Evolutionary conservation across 164 flowering plant species (phyloP).

Genomic region (Berberis thunbergii): DNA sequence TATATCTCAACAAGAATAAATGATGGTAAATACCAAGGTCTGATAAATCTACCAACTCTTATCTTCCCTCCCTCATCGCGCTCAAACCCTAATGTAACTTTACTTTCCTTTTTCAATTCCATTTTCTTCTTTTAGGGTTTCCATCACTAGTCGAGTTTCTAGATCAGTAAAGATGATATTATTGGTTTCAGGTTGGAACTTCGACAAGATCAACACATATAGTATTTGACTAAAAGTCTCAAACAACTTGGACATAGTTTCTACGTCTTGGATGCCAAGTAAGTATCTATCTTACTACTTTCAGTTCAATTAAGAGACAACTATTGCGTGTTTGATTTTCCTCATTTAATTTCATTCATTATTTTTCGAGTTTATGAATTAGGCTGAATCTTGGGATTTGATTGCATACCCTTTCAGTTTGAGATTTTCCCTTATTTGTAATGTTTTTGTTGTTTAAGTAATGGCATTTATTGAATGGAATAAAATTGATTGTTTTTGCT

Average conservation of each 20-base stretch:
- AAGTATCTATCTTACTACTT: too few relatives aligned
- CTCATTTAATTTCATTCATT: too few relatives aligned
- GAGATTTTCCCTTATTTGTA: too few relatives aligned
- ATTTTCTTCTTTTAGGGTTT: background rate
- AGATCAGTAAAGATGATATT: too few relatives aligned
- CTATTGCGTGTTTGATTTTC: too few relatives aligned
- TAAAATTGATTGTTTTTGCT: too few relatives aligned
- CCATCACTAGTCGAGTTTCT: background rate
- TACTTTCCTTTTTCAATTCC: background rate
- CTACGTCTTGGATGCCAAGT: conserved; percentile 73
- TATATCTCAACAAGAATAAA: conserved; percentile 37
- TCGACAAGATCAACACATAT: conserved; percentile 51
- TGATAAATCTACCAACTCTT: conserved; percentile 27
- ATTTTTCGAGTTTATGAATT: too few relatives aligned
- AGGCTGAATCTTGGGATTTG: too few relatives aligned
- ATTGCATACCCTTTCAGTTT: too few relatives aligned
- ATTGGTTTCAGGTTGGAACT: conserved; percentile 47
- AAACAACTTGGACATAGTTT: conserved; percentile 49
- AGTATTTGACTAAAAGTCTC: conserved; percentile 51
- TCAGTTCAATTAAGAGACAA: too few relatives aligned
- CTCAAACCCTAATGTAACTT: conserved; percentile 29
- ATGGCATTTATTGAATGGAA: too few relatives aligned
- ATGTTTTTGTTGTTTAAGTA: too few relatives aligned
- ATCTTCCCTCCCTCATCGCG: conserved; percentile 17
- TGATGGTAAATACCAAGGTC: conserved; percentile 30